Evolutionary conservation across 768 basidiomycete genomes (phyloP), one percentile per base, ranked within the genome.

Genomic region (Ramaria rubella): DNA sequence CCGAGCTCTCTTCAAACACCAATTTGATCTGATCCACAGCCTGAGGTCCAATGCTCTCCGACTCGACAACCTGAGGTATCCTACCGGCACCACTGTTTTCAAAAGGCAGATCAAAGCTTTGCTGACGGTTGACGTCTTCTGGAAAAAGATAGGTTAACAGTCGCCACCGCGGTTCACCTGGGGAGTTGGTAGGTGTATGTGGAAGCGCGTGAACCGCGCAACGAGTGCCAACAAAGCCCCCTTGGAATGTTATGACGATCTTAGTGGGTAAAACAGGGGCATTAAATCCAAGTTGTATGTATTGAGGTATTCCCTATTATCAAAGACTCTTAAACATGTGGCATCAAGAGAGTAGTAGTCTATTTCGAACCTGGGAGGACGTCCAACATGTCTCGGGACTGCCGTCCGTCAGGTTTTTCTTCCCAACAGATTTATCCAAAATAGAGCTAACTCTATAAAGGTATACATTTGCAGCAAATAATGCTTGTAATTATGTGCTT

Each of bases 361-460:
- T n/a, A 17, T 42, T 21, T 14, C 54, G 45, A 58, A 86, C 88
- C 77, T 87, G 85, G 68, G 85, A 83, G 15, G 88, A 90, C 23
- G 87, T 84, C 88, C 89, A 91, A 67, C 89, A 91, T 7, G 88
- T 91, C 66, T 88, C 89, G 53, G 82, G 80, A 61, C 73, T 86
- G 24, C 77, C 73, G 63, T 91, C 89, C 27, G 81, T 76, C 21
- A 91, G 75, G 65, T 81, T 68, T 65, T 83, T 86, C 71, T 87
- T 90, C 19, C 81, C 81, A 14, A 77, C 81, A 4, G 82, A 78
- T 68, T 86, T 90, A 67, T 90, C 85, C 14, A 90, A 72, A 4
- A 83, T 83, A 31, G 89, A 90, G 69, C 86, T 90, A 63, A 90
- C 89, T 75, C 88, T 90, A 60, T 15, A 49, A 58, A 60, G 60